Evolutionary conservation across 2,329 filamentous ascomycete genomes (phyloP).

Genomic region (Pyrenophora tritici-repentis): DNA sequence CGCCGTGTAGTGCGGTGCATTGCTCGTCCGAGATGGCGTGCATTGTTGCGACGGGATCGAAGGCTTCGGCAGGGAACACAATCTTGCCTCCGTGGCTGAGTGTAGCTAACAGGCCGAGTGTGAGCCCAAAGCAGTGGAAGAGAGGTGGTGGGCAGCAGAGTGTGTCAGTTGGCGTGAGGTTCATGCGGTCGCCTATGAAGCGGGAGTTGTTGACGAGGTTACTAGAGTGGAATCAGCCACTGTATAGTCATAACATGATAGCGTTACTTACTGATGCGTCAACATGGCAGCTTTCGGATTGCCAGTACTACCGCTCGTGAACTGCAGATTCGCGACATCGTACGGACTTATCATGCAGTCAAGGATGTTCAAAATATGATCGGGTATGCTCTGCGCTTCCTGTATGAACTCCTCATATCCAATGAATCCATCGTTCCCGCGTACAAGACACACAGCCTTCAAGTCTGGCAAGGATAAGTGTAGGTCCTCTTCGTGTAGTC

Average conservation of each 20-base stretch:
- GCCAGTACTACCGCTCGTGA: conserved; percentile 47
- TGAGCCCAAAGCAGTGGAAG: conserved; percentile 85
- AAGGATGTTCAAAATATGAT: conserved; percentile 43
- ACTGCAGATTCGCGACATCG: conserved; percentile 46
- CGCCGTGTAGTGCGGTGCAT: conserved; percentile 75
- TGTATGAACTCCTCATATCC: conserved; percentile 64
- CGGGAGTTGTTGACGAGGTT: conserved; percentile 49
- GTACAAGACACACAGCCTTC: conserved; percentile 39
- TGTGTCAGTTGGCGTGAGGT: conserved; percentile 66
- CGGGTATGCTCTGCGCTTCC: conserved; percentile 36
- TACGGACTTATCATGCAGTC: conserved; percentile 42
- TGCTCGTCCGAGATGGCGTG: conserved; percentile 60
- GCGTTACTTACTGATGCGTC: conserved; percentile 46
- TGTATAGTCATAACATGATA: no score
- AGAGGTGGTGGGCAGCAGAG: conserved; percentile 82
- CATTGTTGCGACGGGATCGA: conserved; percentile 70
- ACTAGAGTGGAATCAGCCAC: conserved; percentile 18
- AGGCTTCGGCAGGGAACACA: conserved; percentile 73
- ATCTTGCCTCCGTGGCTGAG: conserved; percentile 77
- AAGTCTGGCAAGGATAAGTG: conserved; percentile 31
- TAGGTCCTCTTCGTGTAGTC: conserved; percentile 28
- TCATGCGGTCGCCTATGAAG: conserved; percentile 70
- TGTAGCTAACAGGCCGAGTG: conserved; percentile 73
- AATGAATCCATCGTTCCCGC: conserved; percentile 53
- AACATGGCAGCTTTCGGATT: conserved; percentile 48